Evolutionary conservation across 2,329 filamentous ascomycete genomes (phyloP), one percentile per base, ranked within the genome.

Genomic region (Calonectria honghensis): DNA sequence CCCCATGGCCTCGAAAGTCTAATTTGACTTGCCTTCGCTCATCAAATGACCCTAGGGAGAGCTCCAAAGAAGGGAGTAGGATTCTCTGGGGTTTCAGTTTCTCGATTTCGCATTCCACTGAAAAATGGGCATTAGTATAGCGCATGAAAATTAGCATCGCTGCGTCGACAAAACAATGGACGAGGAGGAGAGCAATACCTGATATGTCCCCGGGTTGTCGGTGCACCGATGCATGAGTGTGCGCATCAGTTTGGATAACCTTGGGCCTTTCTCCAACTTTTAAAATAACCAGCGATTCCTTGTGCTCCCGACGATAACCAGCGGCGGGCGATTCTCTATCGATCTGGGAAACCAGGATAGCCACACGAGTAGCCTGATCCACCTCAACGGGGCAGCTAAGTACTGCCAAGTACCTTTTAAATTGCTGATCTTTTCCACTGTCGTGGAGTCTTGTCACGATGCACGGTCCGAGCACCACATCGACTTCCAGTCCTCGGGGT

Each of bases 321-420:
- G 51, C 35, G 5, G 27, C 37, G 3, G 66, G 51, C 31, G 51
- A 68, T 68, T 59, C 51, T 1, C 32, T 45, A 16, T 57, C 66
- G 18, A 68, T 57, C 6, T 24, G 66, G 1, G 51, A 39, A 18
- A 68, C 51, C 3, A 68, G 29, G 16, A 68, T 68, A 20, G 37
- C 66, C 11, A 59, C 66, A 9, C 66, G 37, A 31, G 37, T 45
- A 6, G 51, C 45, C 11, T 68, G 50, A 7, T 68, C 66, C 5
- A 68, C 51, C 14, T 68, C 66, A 24, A 68, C 66, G 16, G 66
- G 50, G 51, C 66, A 68, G n/a, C 66, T 68, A 18, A 68, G 66
- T 7, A 68, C 66, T 4, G 66, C 66, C 37, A 68, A 27, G 37
- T 37, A 59, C 31, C 39, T 57, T 41, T 48, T 68, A 6, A 29